Percentiles rank a stretch among this genome's conserved stretches.
Conservation (phyloP, 169 alveolate genomes). For the Neospora caninum region DNA sequence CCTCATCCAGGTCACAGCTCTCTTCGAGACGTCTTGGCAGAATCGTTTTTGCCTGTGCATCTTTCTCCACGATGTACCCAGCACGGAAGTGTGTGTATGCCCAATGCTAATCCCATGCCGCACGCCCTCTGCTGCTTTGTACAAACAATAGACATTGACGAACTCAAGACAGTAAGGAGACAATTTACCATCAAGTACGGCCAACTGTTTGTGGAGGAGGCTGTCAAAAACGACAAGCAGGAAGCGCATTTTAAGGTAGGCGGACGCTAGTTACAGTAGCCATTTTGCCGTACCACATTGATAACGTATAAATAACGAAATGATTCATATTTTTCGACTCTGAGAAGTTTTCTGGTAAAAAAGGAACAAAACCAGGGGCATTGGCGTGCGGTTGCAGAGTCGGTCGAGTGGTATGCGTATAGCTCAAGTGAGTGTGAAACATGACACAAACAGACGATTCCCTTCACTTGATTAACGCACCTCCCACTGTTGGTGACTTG, state of each 20-base stretch:
- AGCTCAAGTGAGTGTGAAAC: no score
- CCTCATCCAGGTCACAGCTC: no score
- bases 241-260: conserved; percentile 61
- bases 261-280: background rate
- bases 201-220: conserved; percentile 56
- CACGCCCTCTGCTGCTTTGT: background rate
- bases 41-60: background rate
- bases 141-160: conserved; percentile 51
- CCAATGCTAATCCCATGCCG: background rate
- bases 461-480: no score
- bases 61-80: background rate
- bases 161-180: conserved; percentile 50
- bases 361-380: no score
- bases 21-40: background rate
- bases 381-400: no score
- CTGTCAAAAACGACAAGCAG: conserved; percentile 52
- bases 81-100: background rate
- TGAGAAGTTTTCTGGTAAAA: no score
- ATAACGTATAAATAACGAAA: no score
- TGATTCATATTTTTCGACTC: no score
- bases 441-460: no score
- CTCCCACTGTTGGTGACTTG: no score
- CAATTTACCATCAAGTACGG: conserved; percentile 65
- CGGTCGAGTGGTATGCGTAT: no score
- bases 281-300: no score